Evolutionary conservation across 2,329 filamentous ascomycete species (phyloP), one percentile per base, ranked within the genome.

Genomic region (Ophiostoma quercus): DNA sequence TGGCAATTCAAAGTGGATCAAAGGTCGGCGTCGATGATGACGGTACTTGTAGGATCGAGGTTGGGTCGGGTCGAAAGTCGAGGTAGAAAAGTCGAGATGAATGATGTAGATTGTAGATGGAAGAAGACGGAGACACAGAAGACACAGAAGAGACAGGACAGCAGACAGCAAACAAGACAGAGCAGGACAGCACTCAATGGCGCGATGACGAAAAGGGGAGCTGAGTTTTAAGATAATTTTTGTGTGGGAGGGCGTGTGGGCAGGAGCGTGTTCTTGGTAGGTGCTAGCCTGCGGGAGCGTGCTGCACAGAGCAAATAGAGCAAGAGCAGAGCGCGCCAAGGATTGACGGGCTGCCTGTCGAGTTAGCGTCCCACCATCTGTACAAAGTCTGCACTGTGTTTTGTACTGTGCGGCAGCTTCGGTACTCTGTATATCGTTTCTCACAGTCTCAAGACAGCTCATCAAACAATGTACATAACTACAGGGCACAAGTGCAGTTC

Each of bases 191-290:
- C 37, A 39, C 22, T 25, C 51, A 29, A 57, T 63, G 51, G 34
- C 14, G 34, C 62, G 57, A 65, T 29, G 41, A 25, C 37, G 62
- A 70, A 70, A 68, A 70, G 41, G 60, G 37, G 41, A 65, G 25
- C 51, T 43, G 67, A 67, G 69, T 60, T 67, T 66, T 66, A 66
- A 34, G 34, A 66, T 41, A 22, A 16, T 41, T 22, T 43, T 66
- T 47, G 41, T 37, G 32, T n/a, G 62, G 39, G 62, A n/a, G 29
- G 60, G 29, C 25, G 29, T 11, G 29, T n/a, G 32, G 19, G 34
- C 34, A n/a, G 12, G 32, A 62, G 25, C 22, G 22, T 16, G 39
- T 41, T 41, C 22, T 1, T 14, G 32, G 54, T 60, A 32, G 22
- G 43, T 47, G 43, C 43, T 47, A 47, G 43, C 14, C 43, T 47